A percentile compares a stretch with the other conserved stretches of the same genome.
Conservation (phyloP, 1,139 yeast species). For the Candida sp. region DNA sequence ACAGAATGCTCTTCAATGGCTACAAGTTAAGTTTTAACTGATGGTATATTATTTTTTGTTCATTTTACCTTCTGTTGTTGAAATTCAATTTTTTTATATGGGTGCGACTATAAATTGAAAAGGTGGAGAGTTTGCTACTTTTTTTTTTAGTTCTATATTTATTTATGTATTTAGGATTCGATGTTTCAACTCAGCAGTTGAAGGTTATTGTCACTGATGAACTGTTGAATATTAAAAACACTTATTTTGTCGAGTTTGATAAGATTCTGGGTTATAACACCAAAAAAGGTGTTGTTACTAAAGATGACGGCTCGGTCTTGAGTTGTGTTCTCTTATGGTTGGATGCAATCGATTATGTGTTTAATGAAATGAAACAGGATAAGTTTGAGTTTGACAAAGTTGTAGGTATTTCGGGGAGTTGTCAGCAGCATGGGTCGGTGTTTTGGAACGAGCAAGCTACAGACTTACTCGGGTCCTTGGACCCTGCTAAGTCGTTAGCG, state of each 20-base stretch:
- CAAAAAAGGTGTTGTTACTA: constrained; percentile 64
- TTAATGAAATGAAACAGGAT: constrained; percentile 50
- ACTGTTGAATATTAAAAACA: constrained; percentile 47
- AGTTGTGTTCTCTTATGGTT: constrained; percentile 94
- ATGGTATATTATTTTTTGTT: not conserved
- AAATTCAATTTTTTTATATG: too few species aligned
- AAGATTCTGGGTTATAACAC: constrained; percentile 59
- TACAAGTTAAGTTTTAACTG: constrained; percentile 7
- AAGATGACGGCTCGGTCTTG: constrained; percentile 53
- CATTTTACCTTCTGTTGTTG: not conserved
- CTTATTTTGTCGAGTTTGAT: constrained; percentile 74
- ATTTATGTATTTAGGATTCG: constrained; percentile 63
- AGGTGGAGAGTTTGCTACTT: not conserved
- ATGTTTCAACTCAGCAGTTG: constrained; percentile 86
- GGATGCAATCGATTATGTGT: constrained; percentile 70
- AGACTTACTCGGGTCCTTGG: constrained; percentile 27
- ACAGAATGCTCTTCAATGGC: constrained; percentile 11
- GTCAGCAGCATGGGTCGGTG: constrained; percentile 93
- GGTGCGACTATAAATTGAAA: not conserved
- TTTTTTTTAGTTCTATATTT: not conserved
- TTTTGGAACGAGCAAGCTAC: constrained; percentile 63
- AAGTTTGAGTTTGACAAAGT: constrained; percentile 59
- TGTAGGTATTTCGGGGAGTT: constrained; percentile 77
- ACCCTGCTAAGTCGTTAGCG: constrained; percentile 24
- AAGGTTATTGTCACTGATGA: constrained; percentile 68